Conservation (phyloP, 352 stramenopile species). For the Globisporangium okanoganense region DNA sequence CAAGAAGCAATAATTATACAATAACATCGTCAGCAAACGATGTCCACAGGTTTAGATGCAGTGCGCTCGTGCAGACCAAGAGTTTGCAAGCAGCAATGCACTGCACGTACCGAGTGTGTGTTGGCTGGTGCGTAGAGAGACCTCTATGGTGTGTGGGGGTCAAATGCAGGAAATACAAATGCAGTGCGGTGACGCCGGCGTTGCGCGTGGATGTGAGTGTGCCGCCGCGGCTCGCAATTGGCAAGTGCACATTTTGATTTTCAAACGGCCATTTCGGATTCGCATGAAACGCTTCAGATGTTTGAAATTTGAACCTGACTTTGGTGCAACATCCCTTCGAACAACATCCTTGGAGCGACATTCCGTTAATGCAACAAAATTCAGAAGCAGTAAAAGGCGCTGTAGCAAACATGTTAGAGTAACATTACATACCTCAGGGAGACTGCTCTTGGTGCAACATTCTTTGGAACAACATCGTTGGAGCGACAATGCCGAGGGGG, state of each 20-base stretch:
- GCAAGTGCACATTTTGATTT: constrained; percentile 2
- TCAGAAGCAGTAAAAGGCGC: too few relatives aligned
- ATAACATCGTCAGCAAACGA: background rate
- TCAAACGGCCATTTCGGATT: constrained; percentile 5
- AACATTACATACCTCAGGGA: too few relatives aligned
- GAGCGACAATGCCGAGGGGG: background rate
- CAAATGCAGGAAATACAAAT: constrained; percentile 5
- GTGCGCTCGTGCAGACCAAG: background rate
- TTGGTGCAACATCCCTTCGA: background rate
- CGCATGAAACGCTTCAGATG: too few relatives aligned
- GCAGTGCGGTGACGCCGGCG: too few relatives aligned
- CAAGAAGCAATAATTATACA: background rate
- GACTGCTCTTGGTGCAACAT: background rate
- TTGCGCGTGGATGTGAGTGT: background rate
- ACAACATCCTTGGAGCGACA: background rate
- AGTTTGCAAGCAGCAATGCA: background rate
- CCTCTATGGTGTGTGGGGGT: background rate
- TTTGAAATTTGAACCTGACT: constrained; percentile 4
- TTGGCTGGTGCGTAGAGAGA: background rate
- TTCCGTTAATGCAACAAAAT: too few relatives aligned
- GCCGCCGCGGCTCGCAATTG: constrained; percentile 3
- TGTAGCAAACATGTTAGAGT: too few relatives aligned
- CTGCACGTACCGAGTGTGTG: background rate
- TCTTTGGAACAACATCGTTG: too few relatives aligned
- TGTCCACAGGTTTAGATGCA: background rate